Base-by-base conservation (phyloP, 2,329 filamentous ascomycete species). In the Hymenoscyphus albidus region DNA sequence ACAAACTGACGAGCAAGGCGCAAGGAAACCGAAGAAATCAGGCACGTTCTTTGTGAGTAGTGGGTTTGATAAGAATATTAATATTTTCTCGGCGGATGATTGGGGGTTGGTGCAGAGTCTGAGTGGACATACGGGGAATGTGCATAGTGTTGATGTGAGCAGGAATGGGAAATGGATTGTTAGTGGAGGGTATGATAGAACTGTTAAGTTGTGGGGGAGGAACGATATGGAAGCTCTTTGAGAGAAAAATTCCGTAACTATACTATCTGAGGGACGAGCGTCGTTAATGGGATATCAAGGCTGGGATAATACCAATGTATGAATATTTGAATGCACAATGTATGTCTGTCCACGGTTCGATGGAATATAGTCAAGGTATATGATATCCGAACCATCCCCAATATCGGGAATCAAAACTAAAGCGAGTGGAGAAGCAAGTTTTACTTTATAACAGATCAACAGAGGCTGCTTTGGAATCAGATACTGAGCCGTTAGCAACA, bases 1-100 rank as follows among this genome's bases (percentile, higher is more conserved):
- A 0, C 83, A 84, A 1, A 75, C 83, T 4, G 86, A 89, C 65
- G 86, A 88, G 16, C 87, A 89, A 70, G 89, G 88, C n/a, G 83
- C 79, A 31, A 83, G 80, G 66, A 75, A 85, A 58, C 93, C 93
- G 12, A 94, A 92, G 79, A 96, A 93, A 74, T 89, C 92, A 0
- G 91, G 93, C 58, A 96, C 93, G 0, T 97, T 97, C 77, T 90
- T 99, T 70, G 89, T 97, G 2, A 93, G 88, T 2, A 88, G 89
- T 70, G 95, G 95, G 0, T 98, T 98, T 74, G 95, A 99, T 79
- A 92, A 91, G 76, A 94, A 93, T 71, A 90, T 99, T 78, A 97
- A 97, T 75, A 85, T 99, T 70, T 98, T 96, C 78, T 97, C 93
- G 6, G 93, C 93, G 1, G 95, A 99, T 76, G 94, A 99, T 78